Evolutionary conservation across 1,284 basidiomycete genomes (phyloP), one percentile per base, ranked within the genome.

Genomic region (Melampsora americana): DNA sequence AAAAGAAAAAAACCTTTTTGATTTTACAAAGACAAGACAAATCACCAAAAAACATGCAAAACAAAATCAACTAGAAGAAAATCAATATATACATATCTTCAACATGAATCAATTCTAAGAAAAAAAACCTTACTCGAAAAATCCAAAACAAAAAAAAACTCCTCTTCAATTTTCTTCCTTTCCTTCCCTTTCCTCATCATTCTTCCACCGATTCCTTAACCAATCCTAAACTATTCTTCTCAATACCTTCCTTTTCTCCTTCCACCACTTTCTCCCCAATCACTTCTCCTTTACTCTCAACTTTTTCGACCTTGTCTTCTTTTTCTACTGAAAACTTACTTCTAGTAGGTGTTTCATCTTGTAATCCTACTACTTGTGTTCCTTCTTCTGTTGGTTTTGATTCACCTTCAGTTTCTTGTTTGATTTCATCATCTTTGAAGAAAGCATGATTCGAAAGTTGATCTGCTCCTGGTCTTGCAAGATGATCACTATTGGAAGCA

Each of bases 371-470:
- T 28, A 11, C 50, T 26, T 20, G 50, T 53, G 50, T 53, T 3
- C 20, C 23, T 53, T 20, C 32, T 66, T 23, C 18, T 23, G 42
- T 20, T 46, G 32, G 18, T 7, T 14, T 26, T 20, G 9, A 2
- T 28, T 18, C 46, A 5, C 20, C 28, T 16, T 64, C 50, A 12
- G 26, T 6, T 2, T 26, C n/a, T 14, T n/a, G 0, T 44, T 48
- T 1, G 32, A 16, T 14, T 30, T n/a, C 62, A 42, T 46, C 64
- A n/a, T 23, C 7, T 12, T 66, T 23, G 28, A 74, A 74, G 65
- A 92, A 97, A 0, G 87, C 82, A 80, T 95, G 90, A 73, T 87
- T 87, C 42, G 93, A 85, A 6, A 96, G 85, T 78, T 89, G 89
- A 0, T 86, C 85, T 7, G 93, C 93, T 14, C 90, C 87, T 0